Base-by-base conservation (phyloP, 148 eudicot species). In the Talinum fruticosum region DNA sequence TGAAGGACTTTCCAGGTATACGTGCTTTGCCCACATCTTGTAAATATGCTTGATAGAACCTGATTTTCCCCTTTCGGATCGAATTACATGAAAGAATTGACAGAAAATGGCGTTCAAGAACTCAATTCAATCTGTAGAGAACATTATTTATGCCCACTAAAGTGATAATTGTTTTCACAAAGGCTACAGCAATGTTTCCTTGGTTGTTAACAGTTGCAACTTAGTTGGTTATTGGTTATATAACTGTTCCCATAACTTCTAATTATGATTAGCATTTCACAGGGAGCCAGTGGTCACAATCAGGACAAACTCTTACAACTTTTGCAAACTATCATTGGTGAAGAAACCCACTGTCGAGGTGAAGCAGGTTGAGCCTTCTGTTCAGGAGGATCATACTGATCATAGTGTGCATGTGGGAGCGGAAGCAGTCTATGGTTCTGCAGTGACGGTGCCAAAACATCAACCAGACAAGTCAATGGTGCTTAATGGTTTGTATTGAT, bases 1-100 rank as follows among this genome's bases (percentile, higher is more conserved):
- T 13, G 66, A 33, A 32, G 91, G 88, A 71, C 81, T 94, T 71
- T 90, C 92, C 81, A 90, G 92, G 97, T 92, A 83, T 38, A 7
- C 7, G 32, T 62, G 34, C 33, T 62, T 8, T 62, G 5, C 3
- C 32, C 12, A 28, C 16, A 26, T 62, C 14, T 26, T 62, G 15
- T 26, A 26, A 5, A 28, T n/a, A 62, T 15, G 4, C 18, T 62
- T 62, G 1, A 10, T 24, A n/a, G n/a, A n/a, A 28, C 66, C 14
- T 26, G 16, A 62, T 62, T 26, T 62, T 2, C 16, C 23, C 10
- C 15, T 26, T 62, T 12, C 28, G 66, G 64, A 7, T 59, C 29
- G 5, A 10, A 10, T n/a, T 6, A 59, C 64, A 59, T 24, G 26
- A 10, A 24, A 51, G 6, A 59, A 6, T 24, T 59, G 28, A 23